Base-by-base conservation (phyloP, 371 early-diverging fungal genomes). In the Syncephalastrum contaminatum region DNA sequence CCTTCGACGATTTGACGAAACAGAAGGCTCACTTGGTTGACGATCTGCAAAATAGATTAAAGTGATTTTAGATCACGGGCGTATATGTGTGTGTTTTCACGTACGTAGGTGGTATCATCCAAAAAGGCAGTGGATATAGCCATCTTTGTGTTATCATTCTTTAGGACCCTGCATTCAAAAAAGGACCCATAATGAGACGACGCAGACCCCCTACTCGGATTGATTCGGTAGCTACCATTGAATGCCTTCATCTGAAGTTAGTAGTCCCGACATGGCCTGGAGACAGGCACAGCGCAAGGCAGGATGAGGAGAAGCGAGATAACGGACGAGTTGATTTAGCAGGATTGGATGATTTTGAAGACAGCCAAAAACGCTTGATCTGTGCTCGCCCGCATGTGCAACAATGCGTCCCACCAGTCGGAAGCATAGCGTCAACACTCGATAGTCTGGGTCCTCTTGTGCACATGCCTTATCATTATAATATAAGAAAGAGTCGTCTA, bases 61-160 rank as follows among this genome's bases (percentile, higher is more conserved):
- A 14, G 45, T 2, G 19, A 1, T 6, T 7, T 16, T 44, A 16
- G 24, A 7, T 48, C 1, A 48, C 15, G 14, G 48, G 5, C 12
- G 24, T 12, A 48, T 21, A 48, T 21, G 48, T 24, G n/a, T 24
- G 14, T 48, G 24, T 24, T n/a, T 21, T 43, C 6, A 43, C 58
- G 30, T 61, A 63, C 76, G 60, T 66, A 75, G 19, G 50, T 60
- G 42, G 73, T 75, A 21, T 65, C 54, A 27, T 75, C 76, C 20
- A 64, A 41, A 19, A 72, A 41, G 4, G 61, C 59, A 27, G 50
- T 47, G 2, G 66, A 51, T n/a, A 69, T 72, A 5, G 58, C 56
- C 15, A 44, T 45, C 20, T 57, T 57, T 27, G 54, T 53, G 14
- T 64, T 24, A 16, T 67, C 49, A 24, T 67, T 58, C 4, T 66